Evolutionary conservation across 805 yeast species (phyloP).

Genomic region (Soucietia sequanensis): DNA sequence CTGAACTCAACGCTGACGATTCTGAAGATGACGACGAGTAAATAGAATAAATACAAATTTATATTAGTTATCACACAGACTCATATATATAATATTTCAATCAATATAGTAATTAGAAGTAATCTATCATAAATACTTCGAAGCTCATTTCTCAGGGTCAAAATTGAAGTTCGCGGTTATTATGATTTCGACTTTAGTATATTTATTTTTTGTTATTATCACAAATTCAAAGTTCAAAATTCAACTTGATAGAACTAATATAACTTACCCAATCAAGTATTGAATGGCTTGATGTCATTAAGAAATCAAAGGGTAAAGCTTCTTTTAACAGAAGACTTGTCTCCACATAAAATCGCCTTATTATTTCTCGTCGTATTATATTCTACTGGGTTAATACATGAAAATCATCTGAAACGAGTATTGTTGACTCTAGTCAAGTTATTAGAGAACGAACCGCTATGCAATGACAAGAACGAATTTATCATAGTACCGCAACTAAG

Average conservation of each 20-base stretch:
- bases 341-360: slow-evolving; percentile 56
- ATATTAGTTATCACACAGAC: not conserved
- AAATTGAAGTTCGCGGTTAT: no score
- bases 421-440: slow-evolving; percentile 22
- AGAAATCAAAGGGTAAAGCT: slow-evolving; percentile 11
- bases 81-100: no score
- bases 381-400: slow-evolving; percentile 40
- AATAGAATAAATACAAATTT: not conserved
- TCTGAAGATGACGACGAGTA: slow-evolving; percentile 38
- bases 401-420: slow-evolving; percentile 35
- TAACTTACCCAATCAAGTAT: no score
- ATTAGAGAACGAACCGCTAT: slow-evolving; percentile 36
- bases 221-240: no score
- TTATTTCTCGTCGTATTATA: slow-evolving; percentile 48
- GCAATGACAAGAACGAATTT: slow-evolving; percentile 14
- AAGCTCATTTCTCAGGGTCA: no score
- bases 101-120: not conserved
- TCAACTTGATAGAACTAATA: no score
- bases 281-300: no score
- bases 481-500: slow-evolving; percentile 31
- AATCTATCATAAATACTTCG: no score
- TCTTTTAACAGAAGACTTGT: slow-evolving; percentile 39
- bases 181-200: no score
- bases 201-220: no score
- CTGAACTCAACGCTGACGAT: slow-evolving; percentile 43